phyloP scores from a whole-genome alignment of 78 protist species.

The Dictyostelium brefeldianum region DNA sequence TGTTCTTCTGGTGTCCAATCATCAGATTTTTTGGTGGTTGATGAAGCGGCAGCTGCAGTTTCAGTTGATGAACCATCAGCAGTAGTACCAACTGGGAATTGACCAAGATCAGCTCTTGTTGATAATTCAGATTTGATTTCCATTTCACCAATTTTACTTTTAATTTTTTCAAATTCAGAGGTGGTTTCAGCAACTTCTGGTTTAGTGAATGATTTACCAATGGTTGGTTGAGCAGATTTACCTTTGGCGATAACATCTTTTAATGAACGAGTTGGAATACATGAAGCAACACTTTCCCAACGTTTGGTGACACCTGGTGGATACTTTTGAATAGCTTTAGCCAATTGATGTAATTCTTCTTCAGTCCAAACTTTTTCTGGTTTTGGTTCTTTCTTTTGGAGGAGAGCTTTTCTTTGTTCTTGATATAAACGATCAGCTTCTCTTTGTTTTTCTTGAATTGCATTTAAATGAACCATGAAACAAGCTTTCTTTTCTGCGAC shows the following conservation, averaged over 20 bases:
- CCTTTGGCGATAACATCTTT: conserved; percentile 85
- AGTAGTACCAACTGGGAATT: not conserved
- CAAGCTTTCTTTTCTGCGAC: conserved; percentile 18
- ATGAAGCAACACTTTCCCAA: conserved; percentile 82
- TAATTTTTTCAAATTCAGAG: conserved; percentile 67
- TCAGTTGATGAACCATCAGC: not conserved
- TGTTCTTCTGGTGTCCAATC: conserved; percentile 85
- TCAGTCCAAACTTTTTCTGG: conserved; percentile 81
- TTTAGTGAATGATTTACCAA: conserved; percentile 61
- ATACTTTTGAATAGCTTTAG: conserved; percentile 86
- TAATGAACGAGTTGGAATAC: conserved; percentile 82
- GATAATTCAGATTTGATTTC: conserved; percentile 42
- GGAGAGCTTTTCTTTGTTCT: conserved; percentile 16
- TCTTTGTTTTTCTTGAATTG: not conserved
- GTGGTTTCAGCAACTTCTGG: conserved; percentile 44
- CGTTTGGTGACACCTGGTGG: conserved; percentile 77
- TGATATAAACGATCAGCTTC: not conserved
- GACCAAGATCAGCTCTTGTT: conserved; percentile 18
- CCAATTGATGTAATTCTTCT: conserved; percentile 81
- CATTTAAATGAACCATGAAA: not conserved
- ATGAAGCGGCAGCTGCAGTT: conserved; percentile 30
- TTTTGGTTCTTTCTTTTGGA: conserved; percentile 23
- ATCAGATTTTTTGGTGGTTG: not conserved
- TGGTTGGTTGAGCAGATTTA: conserved; percentile 71
- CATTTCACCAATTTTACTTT: conserved; percentile 67